A percentile compares a stretch with the other conserved stretches of the same genome.
These are phyloP conservation scores for Apiospora malaysiana DNA, from an alignment of 2,329 filamentous ascomycete genomes.

Conservation along the genomic window DNA sequence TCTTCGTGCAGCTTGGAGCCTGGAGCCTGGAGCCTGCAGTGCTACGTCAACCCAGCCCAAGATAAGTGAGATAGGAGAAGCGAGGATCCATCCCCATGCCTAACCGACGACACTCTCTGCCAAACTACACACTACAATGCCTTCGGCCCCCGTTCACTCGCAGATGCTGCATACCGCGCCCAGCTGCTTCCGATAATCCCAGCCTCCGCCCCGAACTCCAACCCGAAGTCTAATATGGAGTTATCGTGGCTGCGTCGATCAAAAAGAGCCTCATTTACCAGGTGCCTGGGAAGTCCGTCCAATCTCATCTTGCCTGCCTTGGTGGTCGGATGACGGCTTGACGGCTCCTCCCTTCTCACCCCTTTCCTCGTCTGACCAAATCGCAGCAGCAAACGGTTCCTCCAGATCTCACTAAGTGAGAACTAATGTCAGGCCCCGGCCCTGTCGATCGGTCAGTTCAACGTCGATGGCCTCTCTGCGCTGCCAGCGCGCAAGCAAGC, in stretches of 20 bases:
- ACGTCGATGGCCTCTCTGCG: neutral
- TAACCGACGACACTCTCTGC: neutral
- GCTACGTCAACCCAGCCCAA: neutral
- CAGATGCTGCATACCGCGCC: neutral
- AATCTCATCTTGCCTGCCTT: neutral
- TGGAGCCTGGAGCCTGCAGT: neutral
- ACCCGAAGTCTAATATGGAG: neutral
- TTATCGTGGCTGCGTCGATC: neutral
- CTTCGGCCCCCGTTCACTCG: neutral
- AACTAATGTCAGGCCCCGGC: conserved; percentile 3
- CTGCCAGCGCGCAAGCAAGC: neutral
- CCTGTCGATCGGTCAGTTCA: neutral
- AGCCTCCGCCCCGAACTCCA: neutral
- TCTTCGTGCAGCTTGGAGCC: neutral
- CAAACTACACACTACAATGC: neutral
- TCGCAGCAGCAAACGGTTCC: conserved; percentile 3
- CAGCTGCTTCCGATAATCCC: neutral
- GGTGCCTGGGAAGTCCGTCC: neutral
- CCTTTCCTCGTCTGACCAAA: conserved; percentile 4
- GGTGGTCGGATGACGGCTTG: neutral
- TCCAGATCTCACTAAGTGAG: conserved; percentile 9
- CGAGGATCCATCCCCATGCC: neutral
- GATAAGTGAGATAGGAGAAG: neutral
- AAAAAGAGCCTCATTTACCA: neutral
- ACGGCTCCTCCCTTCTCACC: neutral